Evolutionary conservation across 2,329 filamentous ascomycete species (phyloP).

Genomic region (Didymella keratinophila): DNA sequence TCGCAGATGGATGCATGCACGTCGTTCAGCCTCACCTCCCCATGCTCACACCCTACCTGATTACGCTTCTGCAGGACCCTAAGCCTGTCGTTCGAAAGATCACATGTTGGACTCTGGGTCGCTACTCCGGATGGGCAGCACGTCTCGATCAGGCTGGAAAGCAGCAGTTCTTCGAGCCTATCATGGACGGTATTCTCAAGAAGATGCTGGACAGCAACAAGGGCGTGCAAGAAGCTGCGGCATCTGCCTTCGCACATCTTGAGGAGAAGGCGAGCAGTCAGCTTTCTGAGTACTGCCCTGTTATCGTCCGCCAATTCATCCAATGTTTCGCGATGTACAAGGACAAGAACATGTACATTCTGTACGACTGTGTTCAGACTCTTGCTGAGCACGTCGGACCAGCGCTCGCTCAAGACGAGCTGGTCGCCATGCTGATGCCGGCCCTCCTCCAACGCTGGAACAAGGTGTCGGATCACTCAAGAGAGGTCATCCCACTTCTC

Average conservation of each 20-base stretch:
- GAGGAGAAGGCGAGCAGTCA: constrained; percentile 89
- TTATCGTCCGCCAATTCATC: constrained; percentile 92
- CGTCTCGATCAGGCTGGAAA: constrained; percentile 73
- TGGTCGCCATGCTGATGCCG: constrained; percentile 90
- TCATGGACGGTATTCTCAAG: constrained; percentile 94
- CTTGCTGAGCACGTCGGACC: constrained; percentile 89
- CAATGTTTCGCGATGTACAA: constrained; percentile 95
- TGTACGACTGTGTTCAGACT: constrained; percentile 98
- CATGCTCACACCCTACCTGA: constrained; percentile 87
- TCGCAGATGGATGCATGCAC: constrained; percentile 92
- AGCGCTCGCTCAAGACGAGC: constrained; percentile 77
- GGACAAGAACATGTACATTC: constrained; percentile 97
- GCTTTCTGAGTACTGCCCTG: constrained; percentile 83
- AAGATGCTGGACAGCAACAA: constrained; percentile 98
- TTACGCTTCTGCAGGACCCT: constrained; percentile 81
- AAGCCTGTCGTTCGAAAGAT: constrained; percentile 95
- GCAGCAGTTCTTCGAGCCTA: constrained; percentile 84
- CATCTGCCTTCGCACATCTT: constrained; percentile 93
- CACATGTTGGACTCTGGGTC: constrained; percentile 95
- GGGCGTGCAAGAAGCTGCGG: constrained; percentile 94
- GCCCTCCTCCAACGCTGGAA: constrained; percentile 89
- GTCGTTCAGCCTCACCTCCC: constrained; percentile 90
- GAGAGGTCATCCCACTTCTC: constrained; percentile 93
- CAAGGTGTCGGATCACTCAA: constrained; percentile 83
- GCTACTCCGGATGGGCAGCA: constrained; percentile 93